phyloP scores from a whole-genome alignment of 805 yeast species.

The Pichia thaimueangensis region DNA sequence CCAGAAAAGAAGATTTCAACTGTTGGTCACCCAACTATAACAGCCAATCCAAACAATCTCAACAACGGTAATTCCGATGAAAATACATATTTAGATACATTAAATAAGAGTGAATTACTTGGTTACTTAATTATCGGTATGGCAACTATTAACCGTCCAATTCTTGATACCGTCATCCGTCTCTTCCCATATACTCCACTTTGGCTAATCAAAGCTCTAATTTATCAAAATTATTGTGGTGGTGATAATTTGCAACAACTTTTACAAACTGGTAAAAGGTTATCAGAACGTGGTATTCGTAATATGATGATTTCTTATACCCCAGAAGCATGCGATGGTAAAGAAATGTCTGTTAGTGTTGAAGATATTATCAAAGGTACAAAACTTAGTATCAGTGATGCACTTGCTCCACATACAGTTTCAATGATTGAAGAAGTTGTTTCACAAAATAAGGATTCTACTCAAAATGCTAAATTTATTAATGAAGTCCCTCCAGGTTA shows the following conservation, averaged over 20 bases:
- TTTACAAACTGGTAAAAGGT: conserved; percentile 57
- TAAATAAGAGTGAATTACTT: conserved; percentile 49
- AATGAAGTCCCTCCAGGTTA: conserved; percentile 84
- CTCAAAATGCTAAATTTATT: conserved; percentile 21
- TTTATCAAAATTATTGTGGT: conserved; percentile 84
- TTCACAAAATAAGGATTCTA: conserved; percentile 27
- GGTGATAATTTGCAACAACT: conserved; percentile 76
- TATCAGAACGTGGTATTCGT: conserved; percentile 69
- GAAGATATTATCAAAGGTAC: conserved; percentile 60
- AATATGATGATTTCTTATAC: conserved; percentile 95
- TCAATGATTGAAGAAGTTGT: conserved; percentile 41
- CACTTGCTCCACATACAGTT: conserved; percentile 66
- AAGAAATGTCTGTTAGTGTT: conserved; percentile 39
- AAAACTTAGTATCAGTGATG: conserved; percentile 56
- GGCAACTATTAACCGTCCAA: conserved; percentile 59
- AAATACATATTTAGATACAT: conserved; percentile 42
- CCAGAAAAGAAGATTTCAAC: conserved; percentile 2
- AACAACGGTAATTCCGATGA: background rate
- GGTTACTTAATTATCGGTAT: conserved; percentile 64
- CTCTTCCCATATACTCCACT: conserved; percentile 73
- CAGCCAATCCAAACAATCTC: background rate
- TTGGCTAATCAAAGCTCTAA: conserved; percentile 58
- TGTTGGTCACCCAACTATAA: background rate
- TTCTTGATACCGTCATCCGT: conserved; percentile 54
- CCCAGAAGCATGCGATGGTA: conserved; percentile 87